phyloP scores from a whole-genome alignment of 1,139 yeast genomes.

The Candida neerlandica region DNA sequence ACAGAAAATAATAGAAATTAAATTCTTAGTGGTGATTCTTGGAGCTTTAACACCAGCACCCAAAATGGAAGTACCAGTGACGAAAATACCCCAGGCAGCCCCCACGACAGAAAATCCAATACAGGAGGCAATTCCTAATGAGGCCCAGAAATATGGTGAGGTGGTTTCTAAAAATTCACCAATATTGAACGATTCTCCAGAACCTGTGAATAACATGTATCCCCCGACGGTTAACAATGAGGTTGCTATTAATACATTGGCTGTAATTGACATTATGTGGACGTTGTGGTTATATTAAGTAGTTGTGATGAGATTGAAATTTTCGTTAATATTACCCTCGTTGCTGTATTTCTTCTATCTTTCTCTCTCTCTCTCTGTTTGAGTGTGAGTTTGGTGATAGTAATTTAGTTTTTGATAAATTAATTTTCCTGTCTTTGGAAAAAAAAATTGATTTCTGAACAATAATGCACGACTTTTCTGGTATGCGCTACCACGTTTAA shows the following conservation, averaged over 20 bases:
- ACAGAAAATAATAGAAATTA: constrained; percentile 96
- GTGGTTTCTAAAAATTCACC: constrained; percentile 84
- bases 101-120: constrained; percentile 95
- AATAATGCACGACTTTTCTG: background rate
- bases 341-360: background rate
- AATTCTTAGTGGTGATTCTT: constrained; percentile 93
- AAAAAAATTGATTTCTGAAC: background rate
- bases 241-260: constrained; percentile 26
- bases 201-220: constrained; percentile 85
- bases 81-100: constrained; percentile 99
- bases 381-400: background rate
- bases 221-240: constrained; percentile 47
- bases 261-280: constrained; percentile 13
- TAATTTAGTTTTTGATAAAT: background rate
- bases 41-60: constrained; percentile 99
- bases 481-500: background rate
- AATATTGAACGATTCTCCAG: constrained; percentile 87
- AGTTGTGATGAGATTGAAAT: background rate
- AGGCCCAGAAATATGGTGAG: constrained; percentile 98
- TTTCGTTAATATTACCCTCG: background rate
- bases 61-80: constrained; percentile 90
- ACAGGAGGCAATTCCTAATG: constrained; percentile 87
- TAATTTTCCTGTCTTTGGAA: background rate
- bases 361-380: no score
- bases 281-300: background rate